Conservation (phyloP, 2,329 filamentous ascomycete genomes). For the Emydomyces testavorans region DNA sequence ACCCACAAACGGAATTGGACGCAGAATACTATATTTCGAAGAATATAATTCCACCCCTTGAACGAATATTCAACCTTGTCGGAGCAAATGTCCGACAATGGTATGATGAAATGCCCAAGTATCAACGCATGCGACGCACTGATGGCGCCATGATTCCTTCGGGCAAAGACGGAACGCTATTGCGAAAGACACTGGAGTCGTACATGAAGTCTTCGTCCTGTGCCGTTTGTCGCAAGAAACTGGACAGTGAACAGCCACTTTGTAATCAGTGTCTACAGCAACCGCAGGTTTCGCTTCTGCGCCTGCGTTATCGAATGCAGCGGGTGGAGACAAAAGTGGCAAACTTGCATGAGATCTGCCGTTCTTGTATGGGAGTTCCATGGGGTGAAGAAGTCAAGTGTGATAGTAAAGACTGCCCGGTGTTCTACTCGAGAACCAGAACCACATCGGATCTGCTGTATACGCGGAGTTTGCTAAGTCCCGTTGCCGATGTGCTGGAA, state of each 20-base stretch:
- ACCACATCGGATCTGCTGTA: constrained; percentile 29
- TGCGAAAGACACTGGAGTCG: constrained; percentile 72
- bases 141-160: constrained; percentile 25
- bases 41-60: constrained; percentile 86
- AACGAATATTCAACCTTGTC: constrained; percentile 92
- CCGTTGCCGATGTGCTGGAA: constrained; percentile 30
- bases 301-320: constrained; percentile 51
- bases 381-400: constrained; percentile 70
- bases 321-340: constrained; percentile 51
- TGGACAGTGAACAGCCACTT: constrained; percentile 33
- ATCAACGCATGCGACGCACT: constrained; percentile 58
- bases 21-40: constrained; percentile 95
- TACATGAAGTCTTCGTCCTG: constrained; percentile 78
- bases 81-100: constrained; percentile 81
- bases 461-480: constrained; percentile 27
- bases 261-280: constrained; percentile 29
- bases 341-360: constrained; percentile 61
- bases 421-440: constrained; percentile 56
- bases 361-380: constrained; percentile 63
- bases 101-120: constrained; percentile 98
- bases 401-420: constrained; percentile 82
- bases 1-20: constrained; percentile 69
- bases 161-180: constrained; percentile 7
- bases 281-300: constrained; percentile 48
- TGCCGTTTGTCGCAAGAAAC: constrained; percentile 58